phyloP scores from a whole-genome alignment of 345 rosid genomes.

The Microcos paniculata region DNA sequence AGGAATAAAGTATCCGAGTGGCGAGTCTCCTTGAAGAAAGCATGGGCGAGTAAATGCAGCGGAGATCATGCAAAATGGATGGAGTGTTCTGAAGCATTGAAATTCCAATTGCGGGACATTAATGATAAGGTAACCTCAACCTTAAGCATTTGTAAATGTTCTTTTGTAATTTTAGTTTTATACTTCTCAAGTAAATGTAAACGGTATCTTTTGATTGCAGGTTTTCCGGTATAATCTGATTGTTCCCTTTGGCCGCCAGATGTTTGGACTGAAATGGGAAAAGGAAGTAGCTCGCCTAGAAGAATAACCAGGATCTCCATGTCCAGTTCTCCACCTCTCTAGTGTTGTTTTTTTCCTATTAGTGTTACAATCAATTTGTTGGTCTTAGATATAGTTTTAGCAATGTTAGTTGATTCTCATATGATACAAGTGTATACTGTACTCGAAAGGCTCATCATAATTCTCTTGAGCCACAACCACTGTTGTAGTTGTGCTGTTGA shows the following conservation, averaged over 20 bases:
- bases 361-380: background rate
- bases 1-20: slow-evolving; percentile 55
- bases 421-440: background rate
- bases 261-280: slow-evolving; percentile 87
- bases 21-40: slow-evolving; percentile 68
- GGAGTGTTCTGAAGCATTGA: slow-evolving; percentile 43
- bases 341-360: too few relatives aligned
- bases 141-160: background rate
- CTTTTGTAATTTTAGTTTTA: background rate
- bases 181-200: background rate
- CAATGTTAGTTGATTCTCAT: background rate
- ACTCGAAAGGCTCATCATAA: background rate
- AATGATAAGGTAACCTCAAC: slow-evolving; percentile 55
- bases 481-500: background rate
- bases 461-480: background rate
- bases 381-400: background rate
- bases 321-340: background rate
- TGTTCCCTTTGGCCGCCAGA: slow-evolving; percentile 86
- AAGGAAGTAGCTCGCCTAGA: slow-evolving; percentile 67
- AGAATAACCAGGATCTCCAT: slow-evolving; percentile 28
- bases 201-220: slow-evolving; percentile 34
- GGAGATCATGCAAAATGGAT: slow-evolving; percentile 56
- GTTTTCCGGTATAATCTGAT: slow-evolving; percentile 82
- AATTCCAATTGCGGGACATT: slow-evolving; percentile 58
- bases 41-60: slow-evolving; percentile 51